Base-by-base conservation (phyloP, 805 yeast genomes). In the Metschnikowia baotianmanensis region DNA sequence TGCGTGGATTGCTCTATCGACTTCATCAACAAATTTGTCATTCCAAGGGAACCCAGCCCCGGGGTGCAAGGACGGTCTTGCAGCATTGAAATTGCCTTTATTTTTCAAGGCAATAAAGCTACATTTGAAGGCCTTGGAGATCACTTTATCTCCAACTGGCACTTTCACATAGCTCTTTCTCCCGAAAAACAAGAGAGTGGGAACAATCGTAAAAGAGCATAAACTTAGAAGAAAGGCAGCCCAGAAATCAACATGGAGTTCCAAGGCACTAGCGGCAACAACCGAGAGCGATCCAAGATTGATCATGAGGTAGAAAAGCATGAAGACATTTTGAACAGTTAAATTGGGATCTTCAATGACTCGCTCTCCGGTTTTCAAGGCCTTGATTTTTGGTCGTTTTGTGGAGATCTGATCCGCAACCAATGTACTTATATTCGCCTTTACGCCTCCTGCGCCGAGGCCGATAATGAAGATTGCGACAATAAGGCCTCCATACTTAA, bases 371-470 rank as follows among this genome's bases (percentile, higher is more conserved):
- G 60, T 45, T 47, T 63, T 62, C 50, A 65, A 59, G 9, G 60
- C 60, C 48, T 57, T 65, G 40, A 68, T 60, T 25, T 53, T 38
- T 16, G 74, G 72, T 44, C 56, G 56, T 28, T 61, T 61, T 40
- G 62, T 64, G 44, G 71, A 70, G 44, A 68, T 53, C 38, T 58
- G 60, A 38, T 55, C 86, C 32, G 88, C 90, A 56, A 86, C 78
- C 57, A 86, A 69, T 19, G 85, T 83, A 7, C 88, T 78, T 19
- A 85, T 78, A 54, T 84, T 83, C 27, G 89, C 71, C 60, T 86
- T 86, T 57, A 86, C 84, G 51, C 88, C 83, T 56, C 93, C 93
- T 22, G 93, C 81, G 31, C 87, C 91, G 25, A 83, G 51, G 52
- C 91, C 91, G 52, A 86, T 76, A 37, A 78, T 59, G 40, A 79